phyloP scores from a whole-genome alignment of 345 rosid species.

The Aquilaria sinensis region DNA sequence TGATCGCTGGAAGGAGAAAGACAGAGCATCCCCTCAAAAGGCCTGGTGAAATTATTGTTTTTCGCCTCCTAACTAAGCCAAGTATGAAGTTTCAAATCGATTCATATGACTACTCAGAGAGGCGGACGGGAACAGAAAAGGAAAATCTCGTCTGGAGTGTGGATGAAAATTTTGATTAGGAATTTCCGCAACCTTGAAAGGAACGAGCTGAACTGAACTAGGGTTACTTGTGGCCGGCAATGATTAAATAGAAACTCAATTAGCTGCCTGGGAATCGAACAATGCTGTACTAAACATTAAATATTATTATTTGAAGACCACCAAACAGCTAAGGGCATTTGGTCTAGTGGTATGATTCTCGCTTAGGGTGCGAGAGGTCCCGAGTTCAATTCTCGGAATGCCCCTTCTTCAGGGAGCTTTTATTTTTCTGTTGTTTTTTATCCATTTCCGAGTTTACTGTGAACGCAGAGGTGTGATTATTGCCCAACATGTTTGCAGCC shows the following conservation, averaged over 20 bases:
- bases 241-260: no score
- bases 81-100: constrained; percentile 3
- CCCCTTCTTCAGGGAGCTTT: constrained; percentile 13
- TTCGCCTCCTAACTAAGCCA: constrained; percentile 35
- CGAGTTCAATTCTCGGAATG: constrained; percentile 78
- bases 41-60: constrained; percentile 14
- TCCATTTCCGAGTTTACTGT: no score
- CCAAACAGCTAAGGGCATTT: constrained; percentile 38
- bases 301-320: no score
- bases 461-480: no score
- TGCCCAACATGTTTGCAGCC: no score
- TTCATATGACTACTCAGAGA: constrained; percentile 37
- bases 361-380: constrained; percentile 85
- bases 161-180: no score
- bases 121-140: constrained; percentile 3
- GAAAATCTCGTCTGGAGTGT: neutral
- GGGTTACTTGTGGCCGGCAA: no score
- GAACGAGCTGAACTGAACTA: no score
- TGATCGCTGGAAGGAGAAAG: neutral
- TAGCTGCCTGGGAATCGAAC: no score
- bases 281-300: no score
- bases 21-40: constrained; percentile 22
- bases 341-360: constrained; percentile 90
- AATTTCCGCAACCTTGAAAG: no score
- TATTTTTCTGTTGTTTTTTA: no score